Percentiles rank a stretch among this genome's conserved stretches.
These are phyloP conservation scores for Aspergillus oerlinghausenensis DNA, from an alignment of 2,329 filamentous ascomycete species.

Conservation along the genomic window DNA sequence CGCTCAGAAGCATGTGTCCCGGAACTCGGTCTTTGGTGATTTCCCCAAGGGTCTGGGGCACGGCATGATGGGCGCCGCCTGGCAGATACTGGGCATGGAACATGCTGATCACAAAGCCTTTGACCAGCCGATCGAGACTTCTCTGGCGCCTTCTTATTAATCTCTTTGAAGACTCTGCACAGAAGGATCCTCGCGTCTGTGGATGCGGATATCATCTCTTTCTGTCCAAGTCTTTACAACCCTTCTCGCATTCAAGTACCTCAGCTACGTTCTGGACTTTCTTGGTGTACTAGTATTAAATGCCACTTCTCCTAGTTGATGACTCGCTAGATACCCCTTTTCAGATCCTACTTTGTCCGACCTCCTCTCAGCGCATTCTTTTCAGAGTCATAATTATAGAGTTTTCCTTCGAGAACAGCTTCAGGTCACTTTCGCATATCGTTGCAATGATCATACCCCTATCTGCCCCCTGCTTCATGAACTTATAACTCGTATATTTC, in stretches of 20 bases:
- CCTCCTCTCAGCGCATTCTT: background rate
- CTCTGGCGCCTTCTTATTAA: constrained; percentile 5
- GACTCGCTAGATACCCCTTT: background rate
- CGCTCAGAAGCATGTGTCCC: constrained; percentile 20
- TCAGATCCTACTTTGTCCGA: background rate
- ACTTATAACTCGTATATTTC: background rate
- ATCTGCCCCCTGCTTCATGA: background rate
- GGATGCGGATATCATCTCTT: background rate
- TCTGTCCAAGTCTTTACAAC: background rate
- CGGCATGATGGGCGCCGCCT: constrained; percentile 40
- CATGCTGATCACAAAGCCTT: constrained; percentile 24
- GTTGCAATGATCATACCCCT: background rate
- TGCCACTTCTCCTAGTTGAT: background rate
- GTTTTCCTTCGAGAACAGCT: background rate
- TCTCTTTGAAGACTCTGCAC: background rate
- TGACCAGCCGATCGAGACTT: constrained; percentile 13
- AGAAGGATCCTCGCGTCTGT: too few species aligned
- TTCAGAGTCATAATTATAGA: too few species aligned
- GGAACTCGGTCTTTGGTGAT: constrained; percentile 26
- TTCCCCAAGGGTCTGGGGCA: constrained; percentile 31
- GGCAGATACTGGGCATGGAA: constrained; percentile 39
- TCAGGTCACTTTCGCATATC: background rate
- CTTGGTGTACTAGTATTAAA: background rate
- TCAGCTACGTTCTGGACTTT: background rate
- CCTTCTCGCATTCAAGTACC: background rate